phyloP scores from a whole-genome alignment of 2,329 filamentous ascomycete genomes.

The Paradendryphiella salina region DNA sequence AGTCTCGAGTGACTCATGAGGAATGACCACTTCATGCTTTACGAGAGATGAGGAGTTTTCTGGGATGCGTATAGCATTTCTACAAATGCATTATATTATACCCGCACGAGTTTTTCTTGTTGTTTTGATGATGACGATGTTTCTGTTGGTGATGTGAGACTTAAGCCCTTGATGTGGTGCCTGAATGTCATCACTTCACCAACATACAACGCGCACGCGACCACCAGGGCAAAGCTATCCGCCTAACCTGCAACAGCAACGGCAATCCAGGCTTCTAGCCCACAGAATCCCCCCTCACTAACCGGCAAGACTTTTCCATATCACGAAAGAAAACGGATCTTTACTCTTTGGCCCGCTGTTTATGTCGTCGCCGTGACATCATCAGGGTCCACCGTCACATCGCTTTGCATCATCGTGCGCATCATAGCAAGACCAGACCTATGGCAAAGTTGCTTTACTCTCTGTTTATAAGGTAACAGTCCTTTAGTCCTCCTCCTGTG shows the following conservation, averaged over 20 bases:
- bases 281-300: neutral
- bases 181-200: constrained; percentile 1
- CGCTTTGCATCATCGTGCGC: constrained; percentile 9
- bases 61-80: neutral
- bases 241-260: neutral
- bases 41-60: constrained; percentile 11
- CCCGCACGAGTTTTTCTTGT: neutral
- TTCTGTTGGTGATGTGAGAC: neutral
- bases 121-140: neutral
- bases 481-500: no score
- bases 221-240: neutral
- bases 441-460: neutral
- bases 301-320: neutral
- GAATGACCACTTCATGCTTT: constrained; percentile 10
- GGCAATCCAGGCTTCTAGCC: neutral
- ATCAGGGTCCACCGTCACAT: constrained; percentile 15
- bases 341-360: constrained; percentile 1
- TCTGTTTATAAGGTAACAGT: neutral
- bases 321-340: neutral
- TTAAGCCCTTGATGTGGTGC: neutral
- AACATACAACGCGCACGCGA: neutral
- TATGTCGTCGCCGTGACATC: constrained; percentile 30
- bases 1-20: constrained; percentile 13
- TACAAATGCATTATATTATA: constrained; percentile 4
- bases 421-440: neutral